phyloP scores from a whole-genome alignment of 495 filamentous ascomycete species.

The Polyplosphaeria fusca region DNA sequence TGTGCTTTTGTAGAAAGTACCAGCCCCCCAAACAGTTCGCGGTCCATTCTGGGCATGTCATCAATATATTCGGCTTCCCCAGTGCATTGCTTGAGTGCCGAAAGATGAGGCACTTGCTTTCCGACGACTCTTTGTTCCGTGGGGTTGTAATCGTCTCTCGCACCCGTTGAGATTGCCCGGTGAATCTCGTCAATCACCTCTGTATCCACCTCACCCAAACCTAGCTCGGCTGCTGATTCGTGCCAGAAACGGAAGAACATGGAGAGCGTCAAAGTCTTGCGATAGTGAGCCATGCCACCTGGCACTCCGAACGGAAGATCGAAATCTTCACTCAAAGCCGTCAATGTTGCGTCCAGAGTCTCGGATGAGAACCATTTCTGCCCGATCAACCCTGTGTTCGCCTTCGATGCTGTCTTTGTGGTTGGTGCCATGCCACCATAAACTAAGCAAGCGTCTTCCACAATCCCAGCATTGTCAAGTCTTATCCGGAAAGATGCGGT shows the following conservation, averaged over 20 bases:
- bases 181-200: conserved; percentile 60
- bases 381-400: conserved; percentile 14
- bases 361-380: conserved; percentile 23
- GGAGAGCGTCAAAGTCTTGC: conserved; percentile 28
- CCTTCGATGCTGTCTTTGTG: conserved; percentile 14
- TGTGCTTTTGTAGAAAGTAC: conserved; percentile 44
- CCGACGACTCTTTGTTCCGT: conserved; percentile 44
- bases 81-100: conserved; percentile 45
- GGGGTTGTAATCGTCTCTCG: conserved; percentile 50
- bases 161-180: conserved; percentile 56
- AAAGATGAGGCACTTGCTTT: conserved; percentile 45
- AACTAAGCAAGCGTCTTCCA: conserved; percentile 22
- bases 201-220: conserved; percentile 48
- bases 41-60: conserved; percentile 42
- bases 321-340: conserved; percentile 21
- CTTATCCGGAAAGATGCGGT: conserved; percentile 24
- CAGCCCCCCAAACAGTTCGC: conserved; percentile 41
- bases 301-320: conserved; percentile 27
- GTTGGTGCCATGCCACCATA: conserved; percentile 35
- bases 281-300: conserved; percentile 34
- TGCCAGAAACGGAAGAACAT: conserved; percentile 36
- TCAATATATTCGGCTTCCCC: conserved; percentile 47
- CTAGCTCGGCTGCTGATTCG: conserved; percentile 26
- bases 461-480: conserved; percentile 10
- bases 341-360: conserved; percentile 17